Evolutionary conservation across 2,329 filamentous ascomycete species (phyloP).

Genomic region (Magnaporthiopsis rhizophila): DNA sequence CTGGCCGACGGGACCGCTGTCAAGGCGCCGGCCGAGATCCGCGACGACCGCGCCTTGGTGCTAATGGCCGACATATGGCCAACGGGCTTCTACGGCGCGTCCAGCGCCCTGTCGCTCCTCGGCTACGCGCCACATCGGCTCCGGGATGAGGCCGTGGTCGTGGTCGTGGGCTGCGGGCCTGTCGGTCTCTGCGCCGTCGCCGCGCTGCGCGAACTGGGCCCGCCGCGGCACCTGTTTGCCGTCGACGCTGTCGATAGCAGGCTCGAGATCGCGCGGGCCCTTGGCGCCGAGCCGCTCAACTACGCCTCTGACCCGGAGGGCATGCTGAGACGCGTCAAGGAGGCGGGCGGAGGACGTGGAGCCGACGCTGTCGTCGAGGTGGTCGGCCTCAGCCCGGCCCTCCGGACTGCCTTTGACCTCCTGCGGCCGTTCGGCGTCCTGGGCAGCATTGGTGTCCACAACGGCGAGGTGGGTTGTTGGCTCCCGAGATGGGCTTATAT

Average conservation of each 20-base stretch:
- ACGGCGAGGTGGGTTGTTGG: slow-evolving; percentile 50
- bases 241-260: slow-evolving; percentile 71
- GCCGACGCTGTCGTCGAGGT: slow-evolving; percentile 81
- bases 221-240: slow-evolving; percentile 62
- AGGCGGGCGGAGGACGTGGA: slow-evolving; percentile 70
- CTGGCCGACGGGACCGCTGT: slow-evolving; percentile 74
- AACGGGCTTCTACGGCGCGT: slow-evolving; percentile 74
- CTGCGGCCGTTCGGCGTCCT: slow-evolving; percentile 66
- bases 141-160: slow-evolving; percentile 59
- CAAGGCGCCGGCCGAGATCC: slow-evolving; percentile 60
- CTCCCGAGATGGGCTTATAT: slow-evolving; percentile 11
- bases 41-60: slow-evolving; percentile 62
- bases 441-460: slow-evolving; percentile 70
- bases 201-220: slow-evolving; percentile 66
- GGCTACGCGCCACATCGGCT: slow-evolving; percentile 31
- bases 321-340: slow-evolving; percentile 61
- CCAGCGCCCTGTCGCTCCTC: slow-evolving; percentile 65
- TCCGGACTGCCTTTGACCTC: slow-evolving; percentile 63
- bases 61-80: slow-evolving; percentile 94
- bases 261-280: slow-evolving; percentile 60
- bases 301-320: slow-evolving; percentile 59
- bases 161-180: slow-evolving; percentile 77
- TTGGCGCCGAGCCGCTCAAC: slow-evolving; percentile 80
- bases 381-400: slow-evolving; percentile 60
- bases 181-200: slow-evolving; percentile 80